These are phyloP conservation scores for Colletotrichum tanaceti DNA, from an alignment of 2,329 filamentous ascomycete species.

Conservation along the genomic window DNA sequence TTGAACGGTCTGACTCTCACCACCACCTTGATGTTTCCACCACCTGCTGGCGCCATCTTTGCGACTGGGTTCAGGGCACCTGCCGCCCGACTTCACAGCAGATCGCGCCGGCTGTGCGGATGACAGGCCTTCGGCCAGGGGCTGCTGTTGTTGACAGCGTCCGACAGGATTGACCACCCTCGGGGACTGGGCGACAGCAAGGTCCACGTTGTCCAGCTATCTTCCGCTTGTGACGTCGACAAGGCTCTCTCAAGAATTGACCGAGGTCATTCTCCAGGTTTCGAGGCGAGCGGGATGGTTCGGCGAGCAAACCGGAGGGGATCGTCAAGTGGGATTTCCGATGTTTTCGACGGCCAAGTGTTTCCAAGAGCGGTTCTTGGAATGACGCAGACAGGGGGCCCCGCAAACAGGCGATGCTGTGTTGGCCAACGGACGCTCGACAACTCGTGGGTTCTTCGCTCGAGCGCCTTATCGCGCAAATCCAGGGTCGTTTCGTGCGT, in stretches of 20 bases:
- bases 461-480: conserved; percentile 13
- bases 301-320: conserved; percentile 17
- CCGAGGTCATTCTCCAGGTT: conserved; percentile 21
- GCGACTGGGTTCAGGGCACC: conserved; percentile 30
- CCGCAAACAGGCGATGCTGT: conserved; percentile 25
- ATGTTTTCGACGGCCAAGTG: conserved; percentile 29
- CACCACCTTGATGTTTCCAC: conserved; percentile 99
- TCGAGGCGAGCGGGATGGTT: conserved; percentile 18
- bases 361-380: conserved; percentile 18
- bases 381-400: conserved; percentile 38
- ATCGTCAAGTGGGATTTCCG: conserved; percentile 31
- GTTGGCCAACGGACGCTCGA: conserved; percentile 4
- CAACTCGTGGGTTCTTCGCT: conserved; percentile 1
- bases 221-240: background rate
- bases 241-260: conserved; percentile 11
- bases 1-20: conserved; percentile 97
- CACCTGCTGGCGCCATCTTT: conserved; percentile 75
- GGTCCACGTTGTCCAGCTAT: conserved; percentile 3
- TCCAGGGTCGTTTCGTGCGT: conserved; percentile 30
- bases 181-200: conserved; percentile 4
- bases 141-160: conserved; percentile 9
- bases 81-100: conserved; percentile 36
- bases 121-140: conserved; percentile 26
- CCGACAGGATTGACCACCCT: background rate
- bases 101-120: conserved; percentile 28